These are phyloP conservation scores for Malus hybrid DNA, from an alignment of 331 rosid genomes.

Conservation along the genomic window DNA sequence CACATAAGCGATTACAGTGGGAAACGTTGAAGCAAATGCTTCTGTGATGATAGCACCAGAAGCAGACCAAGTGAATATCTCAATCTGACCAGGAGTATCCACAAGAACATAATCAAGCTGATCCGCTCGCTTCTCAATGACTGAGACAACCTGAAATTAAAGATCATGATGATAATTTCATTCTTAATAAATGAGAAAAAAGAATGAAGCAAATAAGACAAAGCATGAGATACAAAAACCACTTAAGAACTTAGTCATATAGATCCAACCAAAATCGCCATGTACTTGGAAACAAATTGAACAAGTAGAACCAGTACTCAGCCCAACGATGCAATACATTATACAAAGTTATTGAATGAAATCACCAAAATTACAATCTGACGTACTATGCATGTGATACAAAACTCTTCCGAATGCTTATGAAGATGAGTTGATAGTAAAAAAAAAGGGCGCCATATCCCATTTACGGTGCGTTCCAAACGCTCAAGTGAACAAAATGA, in stretches of 20 bases:
- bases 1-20: conserved; percentile 75
- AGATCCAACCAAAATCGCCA: neutral
- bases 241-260: neutral
- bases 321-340: neutral
- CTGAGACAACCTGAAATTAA: conserved; percentile 60
- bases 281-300: neutral
- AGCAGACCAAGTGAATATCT: conserved; percentile 98
- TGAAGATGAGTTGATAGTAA: too few species aligned
- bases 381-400: neutral
- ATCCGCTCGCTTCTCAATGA: conserved; percentile 81
- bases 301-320: neutral
- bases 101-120: conserved; percentile 94
- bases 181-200: neutral
- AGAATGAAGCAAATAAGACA: neutral
- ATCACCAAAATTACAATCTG: neutral
- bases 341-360: neutral
- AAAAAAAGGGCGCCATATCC: neutral
- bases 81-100: conserved; percentile 95
- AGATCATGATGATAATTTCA: neutral
- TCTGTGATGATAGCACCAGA: conserved; percentile 95
- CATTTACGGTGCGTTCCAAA: neutral
- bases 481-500: neutral
- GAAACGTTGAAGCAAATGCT: conserved; percentile 99
- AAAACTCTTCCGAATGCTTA: neutral
- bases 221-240: neutral